A percentile compares a stretch with the other conserved stretches of the same genome.
Evolutionary conservation across 441 rosid genomes (phyloP).

Genomic region (Gossypium trilobum): DNA sequence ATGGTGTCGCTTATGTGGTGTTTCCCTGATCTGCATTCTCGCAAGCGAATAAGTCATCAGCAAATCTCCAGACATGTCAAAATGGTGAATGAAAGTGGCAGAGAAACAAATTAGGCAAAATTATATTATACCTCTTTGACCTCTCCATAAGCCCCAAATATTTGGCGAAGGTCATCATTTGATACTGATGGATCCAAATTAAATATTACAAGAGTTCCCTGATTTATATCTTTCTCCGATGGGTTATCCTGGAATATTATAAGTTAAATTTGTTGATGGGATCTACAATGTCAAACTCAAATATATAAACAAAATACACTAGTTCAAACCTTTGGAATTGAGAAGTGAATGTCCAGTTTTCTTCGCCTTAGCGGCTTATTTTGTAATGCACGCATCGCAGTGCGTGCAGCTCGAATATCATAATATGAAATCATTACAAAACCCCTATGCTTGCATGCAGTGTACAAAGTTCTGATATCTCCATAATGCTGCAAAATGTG

Average conservation of each 20-base stretch:
- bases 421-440: slow-evolving; percentile 89
- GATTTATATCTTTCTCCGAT: slow-evolving; percentile 81
- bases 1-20: slow-evolving; percentile 73
- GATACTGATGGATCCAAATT: slow-evolving; percentile 78
- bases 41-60: not conserved
- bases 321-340: slow-evolving; percentile 67
- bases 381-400: slow-evolving; percentile 78
- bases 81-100: not conserved
- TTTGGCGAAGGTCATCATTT: slow-evolving; percentile 65
- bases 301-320: not conserved
- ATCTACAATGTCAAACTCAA: slow-evolving; percentile 11
- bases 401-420: slow-evolving; percentile 79
- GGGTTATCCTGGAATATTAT: slow-evolving; percentile 56
- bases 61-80: not conserved
- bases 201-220: slow-evolving; percentile 78
- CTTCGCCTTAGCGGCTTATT: slow-evolving; percentile 74
- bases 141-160: slow-evolving; percentile 76
- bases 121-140: slow-evolving; percentile 53
- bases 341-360: slow-evolving; percentile 77
- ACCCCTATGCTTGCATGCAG: slow-evolving; percentile 86
- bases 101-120: not conserved
- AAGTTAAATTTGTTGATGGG: slow-evolving; percentile 10
- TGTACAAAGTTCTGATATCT: slow-evolving; percentile 75
- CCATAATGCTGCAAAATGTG: slow-evolving; percentile 58
- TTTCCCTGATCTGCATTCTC: slow-evolving; percentile 68